These are phyloP conservation scores for Ustilago hordei DNA, from an alignment of 1,284 basidiomycete species.

Conservation along the genomic window DNA sequence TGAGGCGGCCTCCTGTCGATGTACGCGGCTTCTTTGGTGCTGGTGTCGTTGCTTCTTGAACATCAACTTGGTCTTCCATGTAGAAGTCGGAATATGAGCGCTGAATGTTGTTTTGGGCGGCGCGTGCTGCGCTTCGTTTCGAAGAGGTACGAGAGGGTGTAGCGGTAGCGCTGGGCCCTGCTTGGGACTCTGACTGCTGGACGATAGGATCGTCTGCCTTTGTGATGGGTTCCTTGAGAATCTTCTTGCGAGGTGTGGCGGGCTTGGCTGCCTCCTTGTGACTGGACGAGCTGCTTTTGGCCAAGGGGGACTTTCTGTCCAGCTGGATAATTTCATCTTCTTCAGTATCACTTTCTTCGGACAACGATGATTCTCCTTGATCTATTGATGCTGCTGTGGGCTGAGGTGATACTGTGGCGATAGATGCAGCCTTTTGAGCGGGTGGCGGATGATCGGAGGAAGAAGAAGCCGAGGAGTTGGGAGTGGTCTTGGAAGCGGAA, in stretches of 20 bases:
- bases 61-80: background rate
- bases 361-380: conserved; percentile 5
- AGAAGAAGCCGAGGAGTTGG: conserved; percentile 12
- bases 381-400: background rate
- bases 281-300: background rate
- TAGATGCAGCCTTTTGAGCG: background rate
- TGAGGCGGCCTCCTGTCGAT: conserved; percentile 6
- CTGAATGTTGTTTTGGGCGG: conserved; percentile 30
- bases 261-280: background rate
- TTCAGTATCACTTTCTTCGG: background rate
- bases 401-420: background rate
- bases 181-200: background rate
- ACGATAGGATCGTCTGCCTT: background rate
- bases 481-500: conserved; percentile 3
- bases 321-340: background rate
- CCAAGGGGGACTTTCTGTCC: background rate
- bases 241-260: background rate
- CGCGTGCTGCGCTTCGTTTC: conserved; percentile 33
- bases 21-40: conserved; percentile 17
- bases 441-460: background rate
- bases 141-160: conserved; percentile 13
- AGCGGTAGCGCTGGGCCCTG: background rate
- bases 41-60: conserved; percentile 1
- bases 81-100: conserved; percentile 22
- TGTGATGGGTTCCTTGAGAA: background rate